Conservation (phyloP, 177 flowering plant species). For the Vitis hybrid region DNA sequence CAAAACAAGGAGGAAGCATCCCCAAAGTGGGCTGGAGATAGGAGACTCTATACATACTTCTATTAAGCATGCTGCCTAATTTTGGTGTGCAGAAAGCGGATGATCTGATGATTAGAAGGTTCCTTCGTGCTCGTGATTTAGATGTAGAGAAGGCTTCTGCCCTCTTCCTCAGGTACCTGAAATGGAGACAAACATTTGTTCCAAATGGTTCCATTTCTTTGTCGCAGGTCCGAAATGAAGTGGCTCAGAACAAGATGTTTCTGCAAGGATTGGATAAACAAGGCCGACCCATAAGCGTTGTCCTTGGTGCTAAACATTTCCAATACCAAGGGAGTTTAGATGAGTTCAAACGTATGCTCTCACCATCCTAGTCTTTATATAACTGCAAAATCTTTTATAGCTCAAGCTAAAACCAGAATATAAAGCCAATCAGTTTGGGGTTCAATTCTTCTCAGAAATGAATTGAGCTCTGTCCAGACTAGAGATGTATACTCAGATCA, state of each 20-base stretch:
- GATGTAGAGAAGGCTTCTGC: conserved; percentile 64
- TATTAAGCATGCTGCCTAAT: too few species aligned
- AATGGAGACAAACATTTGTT: conserved; percentile 63
- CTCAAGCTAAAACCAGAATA: too few species aligned
- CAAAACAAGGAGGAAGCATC: too few species aligned
- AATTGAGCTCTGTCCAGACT: not conserved
- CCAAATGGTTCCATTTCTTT: conserved; percentile 59
- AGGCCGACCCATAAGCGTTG: conserved; percentile 55
- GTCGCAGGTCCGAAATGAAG: conserved; percentile 46
- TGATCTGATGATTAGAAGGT: conserved; percentile 69
- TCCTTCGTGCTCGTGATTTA: conserved; percentile 76
- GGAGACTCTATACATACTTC: too few species aligned
- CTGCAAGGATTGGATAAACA: conserved; percentile 71
- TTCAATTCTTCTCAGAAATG: not conserved
- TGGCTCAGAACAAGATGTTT: conserved; percentile 71
- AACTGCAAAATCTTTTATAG: not conserved
- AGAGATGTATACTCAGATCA: too few species aligned
- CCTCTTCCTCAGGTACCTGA: conserved; percentile 58
- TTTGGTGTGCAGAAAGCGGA: conserved; percentile 59
- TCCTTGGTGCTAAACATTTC: conserved; percentile 49
- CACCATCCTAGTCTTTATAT: not conserved
- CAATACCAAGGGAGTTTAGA: conserved; percentile 46
- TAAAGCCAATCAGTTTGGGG: too few species aligned
- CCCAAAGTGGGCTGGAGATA: too few species aligned
- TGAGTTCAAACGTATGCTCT: conserved; percentile 72